A percentile compares a stretch with the other conserved stretches of the same genome.
Evolutionary conservation across 2,329 filamentous ascomycete genomes (phyloP).

Genomic region (Ophiosphaerella korrae): DNA sequence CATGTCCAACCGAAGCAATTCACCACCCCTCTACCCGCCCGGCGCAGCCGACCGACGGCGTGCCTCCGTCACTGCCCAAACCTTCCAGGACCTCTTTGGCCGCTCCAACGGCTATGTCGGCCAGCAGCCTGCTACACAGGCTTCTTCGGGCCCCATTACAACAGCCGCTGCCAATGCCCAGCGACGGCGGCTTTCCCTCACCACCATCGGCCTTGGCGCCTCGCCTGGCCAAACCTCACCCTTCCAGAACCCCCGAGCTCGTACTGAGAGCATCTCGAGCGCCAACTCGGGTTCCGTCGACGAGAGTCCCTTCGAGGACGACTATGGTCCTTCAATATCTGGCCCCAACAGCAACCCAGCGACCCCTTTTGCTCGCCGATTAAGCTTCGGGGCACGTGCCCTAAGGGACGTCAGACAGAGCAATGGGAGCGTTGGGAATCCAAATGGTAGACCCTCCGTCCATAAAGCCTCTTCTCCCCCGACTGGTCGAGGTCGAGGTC

Average conservation of each 20-base stretch:
- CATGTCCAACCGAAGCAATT: conserved; percentile 49
- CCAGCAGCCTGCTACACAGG: conserved; percentile 32
- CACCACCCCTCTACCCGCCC: conserved; percentile 46
- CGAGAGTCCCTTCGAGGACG: conserved; percentile 62
- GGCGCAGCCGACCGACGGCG: conserved; percentile 48
- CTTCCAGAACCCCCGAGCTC: conserved; percentile 45
- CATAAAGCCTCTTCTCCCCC: conserved; percentile 57
- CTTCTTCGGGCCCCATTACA: conserved; percentile 54
- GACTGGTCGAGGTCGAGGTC: conserved; percentile 62
- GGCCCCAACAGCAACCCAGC: conserved; percentile 65
- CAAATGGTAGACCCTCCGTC: conserved; percentile 66
- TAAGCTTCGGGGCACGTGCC: conserved; percentile 88
- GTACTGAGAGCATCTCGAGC: conserved; percentile 55
- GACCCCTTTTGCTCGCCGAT: conserved; percentile 79
- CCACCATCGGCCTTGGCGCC: conserved; percentile 54
- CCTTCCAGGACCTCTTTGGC: conserved; percentile 56
- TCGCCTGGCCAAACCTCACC: conserved; percentile 52
- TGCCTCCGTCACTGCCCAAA: conserved; percentile 55
- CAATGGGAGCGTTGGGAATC: conserved; percentile 57
- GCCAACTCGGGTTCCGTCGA: conserved; percentile 55
- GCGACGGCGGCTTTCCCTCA: conserved; percentile 56
- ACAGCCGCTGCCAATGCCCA: conserved; percentile 56
- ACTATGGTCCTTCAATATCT: conserved; percentile 55
- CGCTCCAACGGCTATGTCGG: conserved; percentile 43
- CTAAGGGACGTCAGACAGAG: conserved; percentile 70